phyloP scores from a whole-genome alignment of 805 yeast genomes.

The Nematodospora valgi region DNA sequence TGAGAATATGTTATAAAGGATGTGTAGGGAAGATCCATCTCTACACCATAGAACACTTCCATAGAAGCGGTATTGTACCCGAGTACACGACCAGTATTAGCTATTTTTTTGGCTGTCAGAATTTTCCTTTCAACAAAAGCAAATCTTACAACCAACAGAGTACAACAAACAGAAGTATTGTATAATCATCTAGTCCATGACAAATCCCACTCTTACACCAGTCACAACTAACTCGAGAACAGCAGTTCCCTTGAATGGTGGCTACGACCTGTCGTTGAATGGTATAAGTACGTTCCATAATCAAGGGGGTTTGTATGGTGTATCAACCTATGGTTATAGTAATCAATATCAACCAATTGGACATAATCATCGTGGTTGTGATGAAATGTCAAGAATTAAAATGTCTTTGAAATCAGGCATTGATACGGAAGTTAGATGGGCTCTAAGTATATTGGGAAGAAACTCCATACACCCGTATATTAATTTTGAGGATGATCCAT shows the following conservation, averaged over 20 bases:
- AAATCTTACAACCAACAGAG: not conserved
- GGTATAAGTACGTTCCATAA: not conserved
- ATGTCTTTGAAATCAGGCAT: slow-evolving; percentile 68
- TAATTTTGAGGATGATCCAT: slow-evolving; percentile 41
- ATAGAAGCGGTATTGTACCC: no score
- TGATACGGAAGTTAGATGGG: slow-evolving; percentile 68
- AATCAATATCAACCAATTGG: slow-evolving; percentile 16
- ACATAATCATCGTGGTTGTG: slow-evolving; percentile 51
- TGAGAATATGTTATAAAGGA: no score
- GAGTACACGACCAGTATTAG: no score
- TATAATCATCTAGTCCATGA: no score
- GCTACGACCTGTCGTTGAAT: slow-evolving; percentile 1
- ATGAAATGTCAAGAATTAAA: slow-evolving; percentile 60
- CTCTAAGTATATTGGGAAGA: slow-evolving; percentile 52
- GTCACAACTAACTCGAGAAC: slow-evolving; percentile 9
- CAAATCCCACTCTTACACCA: slow-evolving; percentile 7
- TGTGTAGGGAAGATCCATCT: no score
- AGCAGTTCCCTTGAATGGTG: slow-evolving; percentile 6
- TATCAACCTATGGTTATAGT: slow-evolving; percentile 1
- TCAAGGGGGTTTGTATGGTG: not conserved
- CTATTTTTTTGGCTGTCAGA: no score
- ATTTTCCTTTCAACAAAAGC: no score
- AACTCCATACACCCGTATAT: slow-evolving; percentile 50
- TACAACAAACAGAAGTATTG: not conserved
- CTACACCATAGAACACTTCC: no score